These are phyloP conservation scores for Coleophoma crateriformis DNA, from an alignment of 2,329 filamentous ascomycete species.

Conservation along the genomic window DNA sequence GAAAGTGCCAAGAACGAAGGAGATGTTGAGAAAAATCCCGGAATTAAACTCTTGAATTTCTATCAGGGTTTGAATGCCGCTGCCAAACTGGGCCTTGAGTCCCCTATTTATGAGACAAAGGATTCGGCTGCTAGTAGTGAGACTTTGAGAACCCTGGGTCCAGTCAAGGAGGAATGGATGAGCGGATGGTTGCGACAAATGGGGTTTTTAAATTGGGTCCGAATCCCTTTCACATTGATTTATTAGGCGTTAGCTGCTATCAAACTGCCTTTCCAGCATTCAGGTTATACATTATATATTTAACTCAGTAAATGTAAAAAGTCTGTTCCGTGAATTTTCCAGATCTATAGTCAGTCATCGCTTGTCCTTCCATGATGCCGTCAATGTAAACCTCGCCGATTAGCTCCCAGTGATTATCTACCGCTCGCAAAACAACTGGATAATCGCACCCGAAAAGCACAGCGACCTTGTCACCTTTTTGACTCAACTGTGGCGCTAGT, in stretches of 20 bases:
- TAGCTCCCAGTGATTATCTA: constrained; percentile 12
- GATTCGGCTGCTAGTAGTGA: constrained; percentile 16
- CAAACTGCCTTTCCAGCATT: too few species aligned
- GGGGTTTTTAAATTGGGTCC: constrained; percentile 11
- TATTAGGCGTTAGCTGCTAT: too few species aligned
- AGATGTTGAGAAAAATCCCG: constrained; percentile 41
- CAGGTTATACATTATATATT: too few species aligned
- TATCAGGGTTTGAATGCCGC: constrained; percentile 9
- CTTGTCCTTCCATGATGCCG: constrained; percentile 21
- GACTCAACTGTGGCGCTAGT: constrained; percentile 1
- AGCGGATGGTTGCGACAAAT: constrained; percentile 30
- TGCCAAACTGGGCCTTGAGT: neutral
- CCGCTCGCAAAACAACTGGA: constrained; percentile 5
- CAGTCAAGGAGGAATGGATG: constrained; percentile 27
- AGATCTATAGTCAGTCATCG: neutral
- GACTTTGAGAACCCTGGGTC: constrained; percentile 19
- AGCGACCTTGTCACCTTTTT: constrained; percentile 1
- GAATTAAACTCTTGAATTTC: constrained; percentile 41
- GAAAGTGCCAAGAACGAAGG: constrained; percentile 28
- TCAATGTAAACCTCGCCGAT: constrained; percentile 22
- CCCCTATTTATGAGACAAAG: constrained; percentile 13
- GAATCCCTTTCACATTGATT: too few species aligned
- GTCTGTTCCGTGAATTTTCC: neutral
- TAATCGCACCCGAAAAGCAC: constrained; percentile 7
- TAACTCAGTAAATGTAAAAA: neutral